These are phyloP conservation scores for Prunus fruticosa DNA, from an alignment of 306 rosid species.

Conservation along the genomic window DNA sequence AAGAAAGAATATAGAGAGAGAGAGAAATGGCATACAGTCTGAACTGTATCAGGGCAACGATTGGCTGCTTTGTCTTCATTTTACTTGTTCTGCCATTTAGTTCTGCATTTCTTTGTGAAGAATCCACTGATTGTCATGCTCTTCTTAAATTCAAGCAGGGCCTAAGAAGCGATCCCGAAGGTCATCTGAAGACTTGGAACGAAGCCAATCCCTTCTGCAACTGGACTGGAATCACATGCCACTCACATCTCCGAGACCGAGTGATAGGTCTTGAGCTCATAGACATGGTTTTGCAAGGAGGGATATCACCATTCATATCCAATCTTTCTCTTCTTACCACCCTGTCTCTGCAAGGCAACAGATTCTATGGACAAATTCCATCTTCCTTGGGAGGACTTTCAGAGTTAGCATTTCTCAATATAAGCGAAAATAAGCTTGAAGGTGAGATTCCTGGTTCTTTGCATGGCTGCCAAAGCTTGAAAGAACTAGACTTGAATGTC, in stretches of 20 bases:
- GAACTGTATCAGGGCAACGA: neutral
- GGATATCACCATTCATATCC: constrained; percentile 20
- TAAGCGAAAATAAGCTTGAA: constrained; percentile 5
- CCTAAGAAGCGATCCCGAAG: constrained; percentile 14
- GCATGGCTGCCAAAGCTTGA: constrained; percentile 23
- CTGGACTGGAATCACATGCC: constrained; percentile 35
- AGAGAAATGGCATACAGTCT: constrained; percentile 2
- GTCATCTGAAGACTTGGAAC: constrained; percentile 26
- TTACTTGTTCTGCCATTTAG: constrained; percentile 5
- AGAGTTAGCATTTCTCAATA: constrained; percentile 12
- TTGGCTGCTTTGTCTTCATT: neutral
- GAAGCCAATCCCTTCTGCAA: constrained; percentile 30
- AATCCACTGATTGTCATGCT: constrained; percentile 10
- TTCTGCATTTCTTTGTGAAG: constrained; percentile 14
- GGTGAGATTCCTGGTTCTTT: constrained; percentile 26
- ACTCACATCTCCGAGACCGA: neutral
- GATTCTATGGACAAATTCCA: constrained; percentile 19
- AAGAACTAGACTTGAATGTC: constrained; percentile 11
- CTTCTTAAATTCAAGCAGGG: constrained; percentile 25
- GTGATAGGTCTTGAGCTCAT: constrained; percentile 19
- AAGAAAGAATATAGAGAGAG: neutral
- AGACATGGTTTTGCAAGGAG: constrained; percentile 21
- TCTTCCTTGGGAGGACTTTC: constrained; percentile 19
- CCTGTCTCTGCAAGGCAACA: constrained; percentile 11
- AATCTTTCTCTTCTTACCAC: constrained; percentile 27